Conservation (phyloP, 2,329 filamentous ascomycete genomes). For the Colletotrichum trifolii region DNA sequence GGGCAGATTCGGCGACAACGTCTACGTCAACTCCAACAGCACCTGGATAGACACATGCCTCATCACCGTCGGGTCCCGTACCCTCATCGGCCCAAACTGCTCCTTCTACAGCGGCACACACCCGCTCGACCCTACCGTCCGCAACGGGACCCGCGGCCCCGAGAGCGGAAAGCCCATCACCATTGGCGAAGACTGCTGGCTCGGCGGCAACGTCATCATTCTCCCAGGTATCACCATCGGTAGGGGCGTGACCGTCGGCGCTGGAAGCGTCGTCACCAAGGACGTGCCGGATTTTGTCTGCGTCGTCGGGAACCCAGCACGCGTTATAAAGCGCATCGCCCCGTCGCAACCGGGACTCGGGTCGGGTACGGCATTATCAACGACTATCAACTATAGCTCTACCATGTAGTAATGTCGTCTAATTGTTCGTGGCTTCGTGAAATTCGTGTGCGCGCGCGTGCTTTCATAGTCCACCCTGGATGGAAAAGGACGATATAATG, state of each 20-base stretch:
- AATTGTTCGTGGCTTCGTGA: neutral
- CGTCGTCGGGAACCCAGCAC: conserved; percentile 75
- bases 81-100: conserved; percentile 82
- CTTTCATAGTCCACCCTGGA: conserved; percentile 82
- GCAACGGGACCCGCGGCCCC: conserved; percentile 80
- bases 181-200: conserved; percentile 85
- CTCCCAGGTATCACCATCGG: conserved; percentile 84
- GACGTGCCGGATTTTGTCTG: conserved; percentile 72
- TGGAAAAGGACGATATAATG: conserved; percentile 90
- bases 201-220: conserved; percentile 77
- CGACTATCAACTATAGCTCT: conserved; percentile 29
- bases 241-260: conserved; percentile 77
- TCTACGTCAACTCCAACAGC: conserved; percentile 80
- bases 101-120: conserved; percentile 80
- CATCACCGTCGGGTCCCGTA: conserved; percentile 80
- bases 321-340: conserved; percentile 60
- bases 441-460: neutral
- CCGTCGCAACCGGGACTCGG: conserved; percentile 40
- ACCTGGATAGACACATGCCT: conserved; percentile 81
- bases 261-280: conserved; percentile 86
- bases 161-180: conserved; percentile 79
- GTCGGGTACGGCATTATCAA: conserved; percentile 17
- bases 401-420: conserved; percentile 20
- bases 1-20: conserved; percentile 70
- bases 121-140: conserved; percentile 78